Evolutionary conservation across 257 asterid species (phyloP), one percentile per base, ranked within the genome.

Genomic region (Nicotiana attenuata): DNA sequence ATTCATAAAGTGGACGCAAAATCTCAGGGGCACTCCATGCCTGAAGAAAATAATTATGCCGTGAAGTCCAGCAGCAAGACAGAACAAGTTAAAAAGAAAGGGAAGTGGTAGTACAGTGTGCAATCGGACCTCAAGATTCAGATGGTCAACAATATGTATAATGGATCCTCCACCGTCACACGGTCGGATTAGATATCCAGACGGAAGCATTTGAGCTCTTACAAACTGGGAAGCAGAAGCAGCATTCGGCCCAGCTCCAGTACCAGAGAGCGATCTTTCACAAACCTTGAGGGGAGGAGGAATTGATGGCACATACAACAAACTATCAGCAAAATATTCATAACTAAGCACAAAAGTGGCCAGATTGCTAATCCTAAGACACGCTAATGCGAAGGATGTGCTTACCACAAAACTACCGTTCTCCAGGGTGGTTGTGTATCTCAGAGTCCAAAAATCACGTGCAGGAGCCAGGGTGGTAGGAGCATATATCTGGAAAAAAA

Each of bases 11-110:
- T 41, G 99, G 99, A 16, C 98, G 92, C 31, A 96, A 85, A 83
- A 96, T 98, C 90, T 96, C 99, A 1, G 99, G 99, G 85, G 93
- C 98, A 41, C 94, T 93, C 97, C 98, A 91, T 0, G 98, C 98
- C 99, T 96, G 89, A 65, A 85, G 33, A 47, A 81, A 29, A 52
- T 9, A 9, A 9, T 41, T 57, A 26, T 75, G 15, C 24, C 4
- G 26, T 75, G 80, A 75, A 7, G 10, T 75, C 63, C 45, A 50
- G 61, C 16, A 50, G 28, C 78, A 17, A 14, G 2, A 0, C 4
- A 6, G 31, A 75, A 14, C 9, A 75, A 60, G 24, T 15, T 75
- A 55, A 50, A 3, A 60, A 75, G 24, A 75, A 50, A 75, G 80
- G 11, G 20, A 50, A 15, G 10, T 11, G 57, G 19, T 45, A 45